These are phyloP conservation scores for Geotrichum candidum DNA, from an alignment of 1,139 yeast genomes.

Conservation along the genomic window DNA sequence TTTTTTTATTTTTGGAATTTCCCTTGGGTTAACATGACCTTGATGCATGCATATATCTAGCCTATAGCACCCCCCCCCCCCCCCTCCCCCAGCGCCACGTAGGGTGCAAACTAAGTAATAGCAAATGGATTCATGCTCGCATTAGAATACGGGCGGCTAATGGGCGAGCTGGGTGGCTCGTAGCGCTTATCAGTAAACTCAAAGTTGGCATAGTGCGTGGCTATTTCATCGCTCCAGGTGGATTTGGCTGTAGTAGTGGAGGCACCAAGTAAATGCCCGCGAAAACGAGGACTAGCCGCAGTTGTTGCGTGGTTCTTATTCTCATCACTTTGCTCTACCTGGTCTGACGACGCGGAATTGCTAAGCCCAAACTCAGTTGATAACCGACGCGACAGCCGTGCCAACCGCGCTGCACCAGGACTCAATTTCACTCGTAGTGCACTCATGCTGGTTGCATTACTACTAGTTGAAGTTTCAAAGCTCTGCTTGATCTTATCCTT, in stretches of 20 bases:
- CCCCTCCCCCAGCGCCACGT: too few species aligned
- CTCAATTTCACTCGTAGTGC: neutral
- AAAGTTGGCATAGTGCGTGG: slow-evolving; percentile 1
- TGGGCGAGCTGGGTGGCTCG: neutral
- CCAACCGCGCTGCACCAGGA: slow-evolving; percentile 11
- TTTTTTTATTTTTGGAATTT: neutral
- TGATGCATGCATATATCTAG: neutral
- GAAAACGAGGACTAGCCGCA: neutral
- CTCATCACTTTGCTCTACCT: neutral
- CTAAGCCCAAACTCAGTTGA: slow-evolving; percentile 2
- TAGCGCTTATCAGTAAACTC: neutral
- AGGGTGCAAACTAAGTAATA: neutral
- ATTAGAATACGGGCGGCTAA: slow-evolving; percentile 1
- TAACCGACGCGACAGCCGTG: slow-evolving; percentile 5
- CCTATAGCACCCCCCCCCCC: neutral
- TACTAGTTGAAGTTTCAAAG: neutral
- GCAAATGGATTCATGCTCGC: slow-evolving; percentile 13
- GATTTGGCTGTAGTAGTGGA: neutral
- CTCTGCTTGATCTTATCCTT: neutral
- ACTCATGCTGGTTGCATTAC: neutral
- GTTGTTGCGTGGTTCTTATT: neutral
- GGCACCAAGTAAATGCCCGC: neutral
- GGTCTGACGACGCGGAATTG: neutral
- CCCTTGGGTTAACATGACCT: neutral
- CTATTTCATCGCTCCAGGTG: neutral